These are phyloP conservation scores for Neoscytalidium dimidiatum DNA, from an alignment of 2,329 filamentous ascomycete genomes.

Conservation along the genomic window DNA sequence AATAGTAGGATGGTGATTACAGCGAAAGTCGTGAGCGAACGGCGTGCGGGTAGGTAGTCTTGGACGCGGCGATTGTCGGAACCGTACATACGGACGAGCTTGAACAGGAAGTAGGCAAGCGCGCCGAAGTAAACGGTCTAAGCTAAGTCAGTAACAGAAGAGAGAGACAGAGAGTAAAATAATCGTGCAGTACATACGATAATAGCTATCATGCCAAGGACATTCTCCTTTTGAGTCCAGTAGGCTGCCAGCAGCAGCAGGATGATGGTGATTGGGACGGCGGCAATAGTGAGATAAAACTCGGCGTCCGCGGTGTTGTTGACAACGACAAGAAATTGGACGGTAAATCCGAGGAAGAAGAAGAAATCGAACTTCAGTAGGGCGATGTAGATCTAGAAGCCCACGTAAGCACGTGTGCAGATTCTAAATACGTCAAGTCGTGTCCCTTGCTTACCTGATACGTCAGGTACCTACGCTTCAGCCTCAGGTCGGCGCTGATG, in stretches of 20 bases:
- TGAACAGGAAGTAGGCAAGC: constrained; percentile 96
- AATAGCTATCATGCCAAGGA: constrained; percentile 71
- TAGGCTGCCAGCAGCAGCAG: constrained; percentile 84
- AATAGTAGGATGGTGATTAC: constrained; percentile 89
- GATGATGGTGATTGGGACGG: constrained; percentile 85
- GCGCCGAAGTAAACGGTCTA: constrained; percentile 81
- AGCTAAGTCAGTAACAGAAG: constrained; percentile 9
- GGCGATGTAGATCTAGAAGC: constrained; percentile 84
- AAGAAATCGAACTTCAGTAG: constrained; percentile 99
- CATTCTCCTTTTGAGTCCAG: constrained; percentile 82
- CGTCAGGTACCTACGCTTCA: constrained; percentile 94
- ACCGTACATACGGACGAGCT: constrained; percentile 92
- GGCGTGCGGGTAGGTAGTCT: constrained; percentile 76
- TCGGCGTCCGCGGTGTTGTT: constrained; percentile 68
- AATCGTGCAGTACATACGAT: constrained; percentile 56
- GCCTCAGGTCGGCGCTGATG: constrained; percentile 92
- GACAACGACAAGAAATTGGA: constrained; percentile 95
- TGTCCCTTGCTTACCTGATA: constrained; percentile 73
- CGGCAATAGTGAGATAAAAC: constrained; percentile 82
- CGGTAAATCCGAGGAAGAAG: constrained; percentile 98
- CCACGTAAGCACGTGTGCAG: constrained; percentile 3
- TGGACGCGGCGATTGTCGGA: constrained; percentile 46
- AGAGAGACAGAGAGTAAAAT: not conserved
- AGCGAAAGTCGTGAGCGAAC: constrained; percentile 89
- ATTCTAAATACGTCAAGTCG: not conserved